These are phyloP conservation scores for Entophlyctis helioformis DNA, from an alignment of 192 early-diverging fungal genomes.

Conservation along the genomic window DNA sequence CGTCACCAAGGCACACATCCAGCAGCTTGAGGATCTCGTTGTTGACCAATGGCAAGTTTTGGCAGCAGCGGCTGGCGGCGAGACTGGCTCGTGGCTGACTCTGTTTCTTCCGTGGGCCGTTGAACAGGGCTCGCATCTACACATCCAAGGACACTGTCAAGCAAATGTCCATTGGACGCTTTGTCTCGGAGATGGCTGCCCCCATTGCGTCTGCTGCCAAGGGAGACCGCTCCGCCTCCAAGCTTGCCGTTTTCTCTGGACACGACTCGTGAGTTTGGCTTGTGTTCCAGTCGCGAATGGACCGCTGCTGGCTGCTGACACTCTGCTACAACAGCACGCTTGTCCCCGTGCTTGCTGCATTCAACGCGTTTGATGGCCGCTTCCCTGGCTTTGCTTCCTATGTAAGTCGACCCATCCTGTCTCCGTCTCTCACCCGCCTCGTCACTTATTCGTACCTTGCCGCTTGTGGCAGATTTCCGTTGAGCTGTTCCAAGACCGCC, in stretches of 20 bases:
- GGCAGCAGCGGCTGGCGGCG: too few species aligned
- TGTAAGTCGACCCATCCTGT: neutral
- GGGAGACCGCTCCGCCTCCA: constrained; percentile 2
- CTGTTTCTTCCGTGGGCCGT: too few species aligned
- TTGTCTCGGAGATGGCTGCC: constrained; percentile 8
- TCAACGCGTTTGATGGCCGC: constrained; percentile 6
- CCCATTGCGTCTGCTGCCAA: constrained; percentile 3
- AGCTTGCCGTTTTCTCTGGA: constrained; percentile 18
- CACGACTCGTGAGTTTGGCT: constrained; percentile 28
- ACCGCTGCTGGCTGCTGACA: too few species aligned
- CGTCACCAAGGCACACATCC: constrained; percentile 16
- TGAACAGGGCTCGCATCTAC: too few species aligned
- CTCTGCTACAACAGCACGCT: constrained; percentile 8
- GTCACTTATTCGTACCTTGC: neutral
- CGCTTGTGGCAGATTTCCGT: constrained; percentile 2
- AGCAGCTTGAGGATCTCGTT: constrained; percentile 8
- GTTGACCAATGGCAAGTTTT: constrained; percentile 18
- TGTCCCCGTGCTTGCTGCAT: constrained; percentile 10
- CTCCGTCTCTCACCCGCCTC: neutral
- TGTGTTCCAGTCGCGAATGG: too few species aligned
- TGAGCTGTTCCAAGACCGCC: constrained; percentile 13
- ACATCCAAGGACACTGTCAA: constrained; percentile 4
- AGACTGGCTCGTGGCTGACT: too few species aligned
- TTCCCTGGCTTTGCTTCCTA: constrained; percentile 15
- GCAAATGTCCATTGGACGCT: constrained; percentile 10